A percentile compares a stretch with the other conserved stretches of the same genome.
Conservation (phyloP, 345 rosid genomes). For the Eucalyptus microcorys region DNA sequence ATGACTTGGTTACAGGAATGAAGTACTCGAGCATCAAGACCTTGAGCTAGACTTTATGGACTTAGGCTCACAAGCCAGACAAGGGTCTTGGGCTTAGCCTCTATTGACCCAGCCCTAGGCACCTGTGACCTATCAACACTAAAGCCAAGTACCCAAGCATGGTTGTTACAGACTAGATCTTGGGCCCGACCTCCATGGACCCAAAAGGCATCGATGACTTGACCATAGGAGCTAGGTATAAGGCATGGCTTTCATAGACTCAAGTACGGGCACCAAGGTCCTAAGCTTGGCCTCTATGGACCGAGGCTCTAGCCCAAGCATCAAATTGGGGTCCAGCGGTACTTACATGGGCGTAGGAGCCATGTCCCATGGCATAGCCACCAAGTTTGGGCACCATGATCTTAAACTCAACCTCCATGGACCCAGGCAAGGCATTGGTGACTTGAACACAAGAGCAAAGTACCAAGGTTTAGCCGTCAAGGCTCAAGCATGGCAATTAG, state of each 20-base stretch:
- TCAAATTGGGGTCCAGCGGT: background rate
- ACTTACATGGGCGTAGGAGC: background rate
- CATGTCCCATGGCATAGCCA: background rate
- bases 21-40: background rate
- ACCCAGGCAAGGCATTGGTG: background rate
- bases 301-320: background rate
- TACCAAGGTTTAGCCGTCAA: rapidly evolving
- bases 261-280: background rate
- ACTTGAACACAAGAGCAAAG: background rate
- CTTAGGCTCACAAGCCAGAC: rapidly evolving
- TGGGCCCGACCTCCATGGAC: background rate
- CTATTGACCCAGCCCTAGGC: rapidly evolving
- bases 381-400: background rate
- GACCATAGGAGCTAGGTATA: background rate
- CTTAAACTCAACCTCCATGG: background rate
- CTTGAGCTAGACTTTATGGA: background rate
- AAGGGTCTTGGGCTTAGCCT: background rate
- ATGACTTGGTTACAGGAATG: background rate
- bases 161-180: background rate
- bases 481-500: background rate
- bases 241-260: background rate
- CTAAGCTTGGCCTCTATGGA: background rate
- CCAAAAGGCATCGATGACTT: rapidly evolving
- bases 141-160: rapidly evolving
- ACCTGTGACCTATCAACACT: rapidly evolving